Percentiles rank a stretch among this genome's conserved stretches.
These are phyloP conservation scores for Tripterygium wilfordii DNA, from an alignment of 177 flowering plant genomes.

Conservation along the genomic window DNA sequence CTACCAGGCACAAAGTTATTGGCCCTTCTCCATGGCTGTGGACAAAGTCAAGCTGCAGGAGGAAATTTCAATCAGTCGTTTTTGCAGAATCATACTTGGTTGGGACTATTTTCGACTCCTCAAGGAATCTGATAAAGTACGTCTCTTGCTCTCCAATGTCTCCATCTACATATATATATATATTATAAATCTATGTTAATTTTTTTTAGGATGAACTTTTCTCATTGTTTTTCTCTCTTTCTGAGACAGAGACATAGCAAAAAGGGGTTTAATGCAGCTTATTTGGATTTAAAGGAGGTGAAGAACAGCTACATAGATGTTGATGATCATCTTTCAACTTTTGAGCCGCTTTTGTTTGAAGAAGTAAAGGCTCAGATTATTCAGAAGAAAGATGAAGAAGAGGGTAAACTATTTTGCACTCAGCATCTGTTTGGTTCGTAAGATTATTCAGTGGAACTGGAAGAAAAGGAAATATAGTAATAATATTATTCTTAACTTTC, in stretches of 20 bases:
- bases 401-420: constrained; percentile 25
- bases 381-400: constrained; percentile 55
- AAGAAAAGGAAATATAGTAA: too few species aligned
- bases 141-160: neutral
- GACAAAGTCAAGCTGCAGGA: constrained; percentile 39
- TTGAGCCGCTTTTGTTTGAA: constrained; percentile 87
- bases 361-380: constrained; percentile 87
- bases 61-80: constrained; percentile 38
- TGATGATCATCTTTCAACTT: constrained; percentile 67
- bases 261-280: constrained; percentile 16
- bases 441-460: too few species aligned
- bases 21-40: too few species aligned
- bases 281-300: constrained; percentile 39
- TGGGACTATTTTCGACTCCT: constrained; percentile 82
- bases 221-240: too few species aligned
- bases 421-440: too few species aligned
- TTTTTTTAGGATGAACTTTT: neutral
- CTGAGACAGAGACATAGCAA: constrained; percentile 21
- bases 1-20: too few species aligned
- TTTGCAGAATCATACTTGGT: constrained; percentile 62
- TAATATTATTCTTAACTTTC: too few species aligned
- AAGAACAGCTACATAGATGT: constrained; percentile 59
- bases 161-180: neutral
- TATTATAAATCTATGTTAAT: neutral
- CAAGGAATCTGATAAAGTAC: constrained; percentile 30